Evolutionary conservation across 2,329 filamentous ascomycete genomes (phyloP).

Genomic region (Xylaria sp.): DNA sequence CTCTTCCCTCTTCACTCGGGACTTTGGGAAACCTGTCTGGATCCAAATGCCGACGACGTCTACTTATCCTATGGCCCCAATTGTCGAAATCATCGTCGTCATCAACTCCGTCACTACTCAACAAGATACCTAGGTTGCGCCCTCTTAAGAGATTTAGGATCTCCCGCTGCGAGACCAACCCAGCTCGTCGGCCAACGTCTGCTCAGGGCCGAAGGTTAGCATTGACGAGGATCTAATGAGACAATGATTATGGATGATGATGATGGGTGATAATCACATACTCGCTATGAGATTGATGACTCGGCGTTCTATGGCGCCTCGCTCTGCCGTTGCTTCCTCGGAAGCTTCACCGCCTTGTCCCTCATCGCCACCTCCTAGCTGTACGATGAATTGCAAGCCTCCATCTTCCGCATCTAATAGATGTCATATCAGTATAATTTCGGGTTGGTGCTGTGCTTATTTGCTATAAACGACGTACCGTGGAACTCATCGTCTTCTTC

Average conservation of each 20-base stretch:
- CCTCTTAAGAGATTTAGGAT: conserved; percentile 49
- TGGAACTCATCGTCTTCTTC: conserved; percentile 42
- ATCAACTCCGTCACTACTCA: conserved; percentile 43
- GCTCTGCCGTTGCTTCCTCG: conserved; percentile 27
- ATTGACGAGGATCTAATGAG: no score
- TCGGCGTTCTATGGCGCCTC: conserved; percentile 28
- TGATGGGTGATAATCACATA: conserved; percentile 24
- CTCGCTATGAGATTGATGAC: conserved; percentile 40
- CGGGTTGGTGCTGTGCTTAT: not conserved
- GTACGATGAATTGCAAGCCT: conserved; percentile 38
- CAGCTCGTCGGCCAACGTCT: conserved; percentile 34
- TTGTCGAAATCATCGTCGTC: conserved; percentile 45
- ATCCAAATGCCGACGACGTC: conserved; percentile 51
- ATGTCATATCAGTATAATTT: conserved; percentile 21
- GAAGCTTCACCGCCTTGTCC: conserved; percentile 32
- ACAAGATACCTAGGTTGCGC: conserved; percentile 45
- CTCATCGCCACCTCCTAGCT: conserved; percentile 42
- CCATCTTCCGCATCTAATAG: conserved; percentile 39
- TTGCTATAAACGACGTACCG: conserved; percentile 30
- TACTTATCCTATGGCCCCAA: conserved; percentile 52
- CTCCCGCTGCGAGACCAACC: conserved; percentile 44
- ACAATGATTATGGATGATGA: conserved; percentile 5
- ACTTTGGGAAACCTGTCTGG: conserved; percentile 77
- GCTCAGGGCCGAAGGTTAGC: conserved; percentile 37
- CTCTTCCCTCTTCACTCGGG: conserved; percentile 75